These are phyloP conservation scores for Russula earlei DNA, from an alignment of 768 basidiomycete genomes.

Conservation along the genomic window DNA sequence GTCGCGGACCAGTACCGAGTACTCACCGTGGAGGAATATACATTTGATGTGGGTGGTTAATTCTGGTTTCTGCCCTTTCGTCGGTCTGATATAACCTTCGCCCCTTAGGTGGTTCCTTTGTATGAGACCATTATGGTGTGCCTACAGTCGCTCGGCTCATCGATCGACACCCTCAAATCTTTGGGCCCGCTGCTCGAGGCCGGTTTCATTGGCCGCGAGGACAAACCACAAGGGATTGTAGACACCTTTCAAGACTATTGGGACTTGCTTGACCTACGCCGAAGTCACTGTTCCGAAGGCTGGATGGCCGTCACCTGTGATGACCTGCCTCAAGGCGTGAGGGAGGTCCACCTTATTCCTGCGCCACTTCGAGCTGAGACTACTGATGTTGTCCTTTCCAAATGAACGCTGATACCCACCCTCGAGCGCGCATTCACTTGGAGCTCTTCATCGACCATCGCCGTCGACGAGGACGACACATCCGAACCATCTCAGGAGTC, in stretches of 20 bases:
- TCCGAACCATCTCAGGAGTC: constrained; percentile 7
- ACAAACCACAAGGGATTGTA: constrained; percentile 35
- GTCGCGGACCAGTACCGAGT: constrained; percentile 46
- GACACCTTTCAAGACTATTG: constrained; percentile 59
- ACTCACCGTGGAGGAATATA: constrained; percentile 46
- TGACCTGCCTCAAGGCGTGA: constrained; percentile 26
- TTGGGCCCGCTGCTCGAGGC: constrained; percentile 47
- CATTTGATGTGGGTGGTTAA: constrained; percentile 41
- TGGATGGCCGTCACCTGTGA: constrained; percentile 48
- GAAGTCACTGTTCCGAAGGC: constrained; percentile 31
- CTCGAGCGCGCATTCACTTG: constrained; percentile 5
- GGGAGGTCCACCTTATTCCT: constrained; percentile 9
- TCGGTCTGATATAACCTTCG: constrained; percentile 5
- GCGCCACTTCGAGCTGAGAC: not conserved
- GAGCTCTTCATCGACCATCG: constrained; percentile 16
- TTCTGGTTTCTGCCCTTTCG: not conserved
- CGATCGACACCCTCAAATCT: constrained; percentile 33
- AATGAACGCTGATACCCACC: not conserved
- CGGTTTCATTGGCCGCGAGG: constrained; percentile 42
- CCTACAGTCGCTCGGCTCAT: constrained; percentile 39
- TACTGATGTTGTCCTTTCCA: not conserved
- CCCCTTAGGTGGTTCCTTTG: constrained; percentile 45
- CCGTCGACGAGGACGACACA: constrained; percentile 7
- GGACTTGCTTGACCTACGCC: constrained; percentile 37
- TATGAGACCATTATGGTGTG: constrained; percentile 51